These are phyloP conservation scores for Aquilaria yunnanensis DNA, from an alignment of 345 rosid genomes.

Conservation along the genomic window DNA sequence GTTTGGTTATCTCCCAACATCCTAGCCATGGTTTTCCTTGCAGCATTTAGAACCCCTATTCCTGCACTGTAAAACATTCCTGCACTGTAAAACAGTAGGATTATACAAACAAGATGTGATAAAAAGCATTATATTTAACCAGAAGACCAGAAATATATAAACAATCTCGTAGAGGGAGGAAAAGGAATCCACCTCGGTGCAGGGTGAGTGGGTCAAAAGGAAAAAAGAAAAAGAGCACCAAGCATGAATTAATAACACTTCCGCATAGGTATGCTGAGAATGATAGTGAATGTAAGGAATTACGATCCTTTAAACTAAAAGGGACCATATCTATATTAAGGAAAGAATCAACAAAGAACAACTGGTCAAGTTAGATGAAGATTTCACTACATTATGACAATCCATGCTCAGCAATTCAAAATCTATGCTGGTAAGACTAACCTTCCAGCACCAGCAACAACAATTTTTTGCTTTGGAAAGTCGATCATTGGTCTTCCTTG, in stretches of 20 bases:
- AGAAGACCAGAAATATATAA: not conserved
- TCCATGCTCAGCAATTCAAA: not conserved
- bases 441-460: constrained; percentile 99
- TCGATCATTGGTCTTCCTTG: constrained; percentile 97
- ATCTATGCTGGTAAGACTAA: constrained; percentile 14
- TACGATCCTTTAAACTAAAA: no score
- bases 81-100: constrained; percentile 54
- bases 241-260: not conserved
- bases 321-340: no score
- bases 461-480: constrained; percentile 93
- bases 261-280: no score
- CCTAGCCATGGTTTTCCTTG: constrained; percentile 97
- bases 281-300: no score
- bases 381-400: not conserved
- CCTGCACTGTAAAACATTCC: constrained; percentile 88
- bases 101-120: constrained; percentile 11
- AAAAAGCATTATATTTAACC: not conserved
- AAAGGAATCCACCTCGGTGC: not conserved
- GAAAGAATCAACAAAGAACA: no score
- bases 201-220: not conserved
- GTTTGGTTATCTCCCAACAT: constrained; percentile 82
- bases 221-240: not conserved
- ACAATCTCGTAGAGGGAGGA: not conserved
- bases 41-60: constrained; percentile 94
- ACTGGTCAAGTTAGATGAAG: no score